phyloP scores from a whole-genome alignment of 176 grass and related monocot species.

The Areca catechu region DNA sequence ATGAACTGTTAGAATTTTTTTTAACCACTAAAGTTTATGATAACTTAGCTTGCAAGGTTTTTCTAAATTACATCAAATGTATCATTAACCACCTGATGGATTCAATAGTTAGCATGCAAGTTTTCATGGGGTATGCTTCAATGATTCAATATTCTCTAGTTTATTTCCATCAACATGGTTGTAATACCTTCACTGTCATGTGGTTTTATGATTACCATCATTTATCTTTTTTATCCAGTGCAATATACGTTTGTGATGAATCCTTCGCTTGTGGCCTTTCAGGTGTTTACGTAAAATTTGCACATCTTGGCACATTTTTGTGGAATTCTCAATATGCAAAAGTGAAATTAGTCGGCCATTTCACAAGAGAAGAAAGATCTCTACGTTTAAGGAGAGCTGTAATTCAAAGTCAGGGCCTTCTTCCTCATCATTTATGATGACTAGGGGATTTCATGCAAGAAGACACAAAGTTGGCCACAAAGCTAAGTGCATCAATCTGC shows the following conservation, averaged over 20 bases:
- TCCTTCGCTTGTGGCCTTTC: constrained; percentile 10
- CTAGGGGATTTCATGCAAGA: constrained; percentile 13
- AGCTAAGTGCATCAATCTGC: constrained; percentile 9
- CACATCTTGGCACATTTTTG: constrained; percentile 61
- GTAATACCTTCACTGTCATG: no score
- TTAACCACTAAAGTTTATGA: no score
- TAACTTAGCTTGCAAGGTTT: no score
- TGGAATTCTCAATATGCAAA: constrained; percentile 40
- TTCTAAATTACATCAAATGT: no score
- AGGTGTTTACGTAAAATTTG: constrained; percentile 67
- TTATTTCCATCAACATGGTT: no score
- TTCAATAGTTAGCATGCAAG: no score
- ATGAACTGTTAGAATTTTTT: no score
- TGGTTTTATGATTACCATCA: no score
- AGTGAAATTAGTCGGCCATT: constrained; percentile 22
- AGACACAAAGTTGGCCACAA: constrained; percentile 6
- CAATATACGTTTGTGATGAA: not conserved
- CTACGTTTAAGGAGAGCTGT: constrained; percentile 20
- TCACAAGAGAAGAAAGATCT: constrained; percentile 57
- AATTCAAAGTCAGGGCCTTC: constrained; percentile 1
- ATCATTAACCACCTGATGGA: no score
- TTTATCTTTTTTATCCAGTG: not conserved
- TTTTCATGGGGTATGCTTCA: no score
- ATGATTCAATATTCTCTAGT: no score
- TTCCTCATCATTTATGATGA: constrained; percentile 1